Evolutionary conservation across 2,329 filamentous ascomycete genomes (phyloP).

Genomic region (Zopfia rhizophila): DNA sequence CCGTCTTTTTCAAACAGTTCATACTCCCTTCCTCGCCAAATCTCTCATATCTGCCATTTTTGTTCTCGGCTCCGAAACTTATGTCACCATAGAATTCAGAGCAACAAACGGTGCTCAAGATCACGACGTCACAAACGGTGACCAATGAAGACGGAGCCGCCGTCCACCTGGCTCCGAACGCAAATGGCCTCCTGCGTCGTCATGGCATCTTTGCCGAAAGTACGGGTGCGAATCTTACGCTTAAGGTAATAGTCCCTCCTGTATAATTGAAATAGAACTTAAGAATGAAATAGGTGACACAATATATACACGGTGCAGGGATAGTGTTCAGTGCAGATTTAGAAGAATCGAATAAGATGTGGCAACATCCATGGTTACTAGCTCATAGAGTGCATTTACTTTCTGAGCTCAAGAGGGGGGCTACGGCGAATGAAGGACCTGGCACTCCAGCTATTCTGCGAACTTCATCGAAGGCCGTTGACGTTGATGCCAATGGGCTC

Average conservation of each 20-base stretch:
- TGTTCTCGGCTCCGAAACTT: too few relatives aligned
- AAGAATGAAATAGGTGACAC: conserved; percentile 37
- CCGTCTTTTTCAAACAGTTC: too few relatives aligned
- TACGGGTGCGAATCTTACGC: conserved; percentile 50
- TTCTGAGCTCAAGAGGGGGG: conserved; percentile 60
- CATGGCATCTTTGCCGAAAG: conserved; percentile 56
- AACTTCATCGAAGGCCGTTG: conserved; percentile 56
- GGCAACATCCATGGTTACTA: conserved; percentile 65
- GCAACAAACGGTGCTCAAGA: conserved; percentile 23
- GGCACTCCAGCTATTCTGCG: conserved; percentile 52
- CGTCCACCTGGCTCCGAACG: conserved; percentile 71
- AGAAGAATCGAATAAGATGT: conserved; percentile 52
- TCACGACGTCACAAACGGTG: conserved; percentile 38
- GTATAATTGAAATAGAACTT: not conserved
- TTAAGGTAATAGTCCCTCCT: conserved; percentile 21
- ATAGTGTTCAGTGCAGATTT: conserved; percentile 50
- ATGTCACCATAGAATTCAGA: too few relatives aligned
- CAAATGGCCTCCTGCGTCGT: conserved; percentile 65
- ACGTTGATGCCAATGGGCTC: conserved; percentile 55
- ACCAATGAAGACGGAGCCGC: conserved; percentile 68
- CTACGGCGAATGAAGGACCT: conserved; percentile 51
- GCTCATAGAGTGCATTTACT: conserved; percentile 66
- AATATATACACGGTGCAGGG: conserved; percentile 53
- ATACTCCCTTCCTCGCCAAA: too few relatives aligned
- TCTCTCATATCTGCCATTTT: too few relatives aligned